Evolutionary conservation across 768 basidiomycete species (phyloP).

Genomic region (Paxillus involutus): DNA sequence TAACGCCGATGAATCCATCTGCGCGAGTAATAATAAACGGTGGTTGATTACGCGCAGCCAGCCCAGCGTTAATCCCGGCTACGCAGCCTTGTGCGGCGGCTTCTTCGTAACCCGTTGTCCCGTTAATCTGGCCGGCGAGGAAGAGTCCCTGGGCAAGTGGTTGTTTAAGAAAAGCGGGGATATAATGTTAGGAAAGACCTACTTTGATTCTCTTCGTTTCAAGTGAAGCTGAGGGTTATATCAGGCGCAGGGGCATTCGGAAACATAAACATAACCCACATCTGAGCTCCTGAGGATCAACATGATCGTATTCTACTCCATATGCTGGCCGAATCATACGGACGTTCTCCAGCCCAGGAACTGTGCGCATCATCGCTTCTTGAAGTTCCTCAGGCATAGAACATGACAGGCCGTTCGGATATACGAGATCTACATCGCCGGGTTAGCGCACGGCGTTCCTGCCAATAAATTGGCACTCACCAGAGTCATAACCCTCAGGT

Average conservation of each 20-base stretch:
- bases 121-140: constrained; percentile 90
- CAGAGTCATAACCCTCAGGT: constrained; percentile 89
- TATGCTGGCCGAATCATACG: constrained; percentile 85
- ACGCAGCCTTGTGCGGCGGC: constrained; percentile 89
- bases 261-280: constrained; percentile 42
- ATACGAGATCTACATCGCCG: constrained; percentile 64
- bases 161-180: background rate
- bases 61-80: constrained; percentile 86
- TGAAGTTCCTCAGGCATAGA: constrained; percentile 87
- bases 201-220: constrained; percentile 85
- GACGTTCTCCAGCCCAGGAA: constrained; percentile 82
- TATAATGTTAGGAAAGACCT: background rate
- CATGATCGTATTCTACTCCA: constrained; percentile 90
- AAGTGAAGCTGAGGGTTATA: constrained; percentile 55
- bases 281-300: constrained; percentile 80
- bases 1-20: constrained; percentile 84
- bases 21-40: constrained; percentile 75
- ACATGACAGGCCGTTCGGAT: constrained; percentile 88
- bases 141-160: constrained; percentile 61
- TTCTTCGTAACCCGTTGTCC: constrained; percentile 94
- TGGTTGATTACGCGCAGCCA: constrained; percentile 53
- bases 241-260: background rate
- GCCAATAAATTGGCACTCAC: constrained; percentile 35
- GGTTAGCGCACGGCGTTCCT: background rate
- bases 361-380: constrained; percentile 78